Evolutionary conservation across 2,329 filamentous ascomycete species (phyloP).

Genomic region (Cercospora sp.): DNA sequence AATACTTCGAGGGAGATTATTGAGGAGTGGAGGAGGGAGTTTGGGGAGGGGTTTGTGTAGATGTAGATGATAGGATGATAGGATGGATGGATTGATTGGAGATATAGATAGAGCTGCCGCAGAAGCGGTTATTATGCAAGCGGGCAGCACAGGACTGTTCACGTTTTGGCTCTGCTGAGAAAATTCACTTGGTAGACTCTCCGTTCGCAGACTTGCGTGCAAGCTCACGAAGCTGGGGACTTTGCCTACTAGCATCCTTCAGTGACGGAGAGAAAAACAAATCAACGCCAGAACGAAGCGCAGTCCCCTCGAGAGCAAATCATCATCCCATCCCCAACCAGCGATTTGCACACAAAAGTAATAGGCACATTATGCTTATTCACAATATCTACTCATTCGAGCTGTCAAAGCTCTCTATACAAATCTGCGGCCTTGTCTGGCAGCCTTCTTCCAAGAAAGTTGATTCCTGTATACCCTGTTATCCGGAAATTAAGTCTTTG

Average conservation of each 20-base stretch:
- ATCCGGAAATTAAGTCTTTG: not conserved
- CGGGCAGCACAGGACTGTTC: too few species aligned
- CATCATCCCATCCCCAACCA: not conserved
- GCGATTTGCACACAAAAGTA: not conserved
- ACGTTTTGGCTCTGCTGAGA: too few species aligned
- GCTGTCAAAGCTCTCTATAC: not conserved
- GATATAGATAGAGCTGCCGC: too few species aligned
- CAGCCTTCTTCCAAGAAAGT: not conserved
- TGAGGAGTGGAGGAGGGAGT: conserved; percentile 48
- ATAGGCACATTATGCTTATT: not conserved
- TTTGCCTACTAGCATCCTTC: too few species aligned
- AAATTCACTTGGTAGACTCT: too few species aligned
- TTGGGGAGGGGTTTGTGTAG: not conserved
- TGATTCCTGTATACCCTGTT: not conserved
- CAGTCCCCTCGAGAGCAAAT: fast-evolving
- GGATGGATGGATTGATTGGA: too few species aligned
- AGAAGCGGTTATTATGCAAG: too few species aligned
- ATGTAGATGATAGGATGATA: not conserved
- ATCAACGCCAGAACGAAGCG: too few species aligned
- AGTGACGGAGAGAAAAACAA: too few species aligned
- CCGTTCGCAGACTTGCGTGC: too few species aligned
- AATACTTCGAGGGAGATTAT: conserved; percentile 54
- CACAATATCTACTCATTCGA: not conserved
- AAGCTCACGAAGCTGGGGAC: too few species aligned
- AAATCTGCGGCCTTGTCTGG: too few species aligned